Evolutionary conservation across 805 yeast species (phyloP).

Genomic region (Candida ovalis): DNA sequence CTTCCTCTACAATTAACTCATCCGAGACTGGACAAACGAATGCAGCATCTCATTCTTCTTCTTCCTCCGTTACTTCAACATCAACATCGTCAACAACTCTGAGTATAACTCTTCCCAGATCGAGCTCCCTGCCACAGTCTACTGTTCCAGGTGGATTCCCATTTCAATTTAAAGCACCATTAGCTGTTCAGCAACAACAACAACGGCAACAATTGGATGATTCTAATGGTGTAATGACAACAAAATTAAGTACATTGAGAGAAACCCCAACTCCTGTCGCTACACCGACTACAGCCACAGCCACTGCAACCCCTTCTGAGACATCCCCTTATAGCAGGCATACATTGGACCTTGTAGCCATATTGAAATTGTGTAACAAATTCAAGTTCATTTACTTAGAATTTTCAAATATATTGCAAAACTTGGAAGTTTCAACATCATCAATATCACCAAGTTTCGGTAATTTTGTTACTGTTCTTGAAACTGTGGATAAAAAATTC

Average conservation of each 20-base stretch:
- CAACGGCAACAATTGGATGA: background rate
- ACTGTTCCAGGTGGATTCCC: slow-evolving; percentile 2
- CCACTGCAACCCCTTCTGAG: background rate
- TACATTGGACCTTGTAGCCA: slow-evolving; percentile 6
- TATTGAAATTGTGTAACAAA: slow-evolving; percentile 21
- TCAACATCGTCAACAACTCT: slow-evolving; percentile 6
- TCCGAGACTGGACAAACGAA: slow-evolving; percentile 5
- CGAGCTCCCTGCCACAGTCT: slow-evolving; percentile 14
- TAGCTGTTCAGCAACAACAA: background rate
- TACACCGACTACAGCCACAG: background rate
- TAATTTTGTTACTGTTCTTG: slow-evolving; percentile 16
- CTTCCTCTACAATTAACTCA: too few relatives aligned
- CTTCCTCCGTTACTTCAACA: slow-evolving; percentile 4
- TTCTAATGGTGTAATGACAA: background rate
- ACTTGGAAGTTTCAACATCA: slow-evolving; percentile 13
- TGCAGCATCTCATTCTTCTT: slow-evolving; percentile 5
- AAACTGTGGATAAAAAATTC: slow-evolving; percentile 16
- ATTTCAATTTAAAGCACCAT: slow-evolving; percentile 4
- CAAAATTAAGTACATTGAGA: slow-evolving; percentile 13
- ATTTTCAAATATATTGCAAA: slow-evolving; percentile 12
- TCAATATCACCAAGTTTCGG: slow-evolving; percentile 13
- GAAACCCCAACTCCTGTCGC: slow-evolving; percentile 9
- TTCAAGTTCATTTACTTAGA: slow-evolving; percentile 21
- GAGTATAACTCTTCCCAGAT: slow-evolving; percentile 12
- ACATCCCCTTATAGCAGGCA: background rate